Base-by-base conservation (phyloP, 768 basidiomycete species). In the Lentinula sp. region DNA sequence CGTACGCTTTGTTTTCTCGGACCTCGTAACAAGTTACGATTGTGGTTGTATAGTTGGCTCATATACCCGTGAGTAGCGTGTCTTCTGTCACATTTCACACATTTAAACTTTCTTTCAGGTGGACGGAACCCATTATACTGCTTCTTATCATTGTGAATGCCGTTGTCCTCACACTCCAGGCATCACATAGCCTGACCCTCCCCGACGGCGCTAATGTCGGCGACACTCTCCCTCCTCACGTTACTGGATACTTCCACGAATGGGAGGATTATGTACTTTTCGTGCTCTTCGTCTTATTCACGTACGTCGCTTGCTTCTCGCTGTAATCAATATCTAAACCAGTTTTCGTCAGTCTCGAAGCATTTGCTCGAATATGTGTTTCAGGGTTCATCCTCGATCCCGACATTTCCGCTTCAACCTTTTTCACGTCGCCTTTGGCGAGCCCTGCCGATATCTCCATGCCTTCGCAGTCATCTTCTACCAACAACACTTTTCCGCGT, bases 191-290 rank as follows among this genome's bases (percentile, higher is more conserved):
- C 3, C 70, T 86, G 36, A 82, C 83, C 18, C 74, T 88, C 3
- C 73, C 82, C n/a, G 75, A 74, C 15, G 69, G 71, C 46, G 72
- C 74, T 59, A 75, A 81, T n/a, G 75, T 74, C n/a, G 69, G 71
- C 45, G 72, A 74, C 60, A 75, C 73, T 33, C 66, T 80, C 7
- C 78, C 81, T 41, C 75, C 76, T 36, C 70, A 57, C 46, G 66
- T 81, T 20, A 73, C 69, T 53, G 93, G 93, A 7, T 98, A 90
- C 76, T 97, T 98, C 74, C 85, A 88, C 62, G 65, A 73, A 12
- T 98, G 95, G 95, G 93, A 95, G 67, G 95, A 98, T 72, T 88
- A 84, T 67, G 85, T 79, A 18, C 76, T 98, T n/a, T 92, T 98
- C 71, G 81, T 68, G 18, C 74, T 98, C 58, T 98, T 98, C 73